Base-by-base conservation (phyloP, 176 grass and related monocot species). In the Oryza meridionalis region DNA sequence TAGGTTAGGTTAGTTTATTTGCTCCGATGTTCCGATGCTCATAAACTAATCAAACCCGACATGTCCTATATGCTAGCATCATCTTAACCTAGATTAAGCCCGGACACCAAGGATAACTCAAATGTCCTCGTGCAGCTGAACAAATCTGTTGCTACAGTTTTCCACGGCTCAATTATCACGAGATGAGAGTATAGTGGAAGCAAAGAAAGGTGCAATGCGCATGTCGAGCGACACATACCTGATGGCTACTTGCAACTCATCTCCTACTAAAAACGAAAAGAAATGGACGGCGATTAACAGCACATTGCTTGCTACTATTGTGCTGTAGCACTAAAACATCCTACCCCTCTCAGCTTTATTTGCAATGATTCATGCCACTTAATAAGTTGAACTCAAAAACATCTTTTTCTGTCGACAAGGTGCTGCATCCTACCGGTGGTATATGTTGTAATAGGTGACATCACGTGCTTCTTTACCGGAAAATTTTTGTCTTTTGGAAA, bases 281-380 rank as follows among this genome's bases (percentile, higher is more conserved):
- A 17, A 32, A 37, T 46, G 62, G 2, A 12, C 6, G 21, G 49
- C 27, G 32, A 63, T 78, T 27, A 78, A 72, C 74, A 78, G 80
- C 86, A 73, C 86, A 73, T 13, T 4, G 42, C 66, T 2, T 44
- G 58, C 42, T 29, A 66, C 32, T 1, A 43, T 33, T 45, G 81
- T 73, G 86, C 24, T 84, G 86, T 67, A 51, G 59, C 81, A 73
- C 75, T 78, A 78, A 78, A 78, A n/a, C 17, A n/a, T 37, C 35
- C 35, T 17, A 43, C 16, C 32, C 32, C 0, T 22, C 4, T 10
- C 0, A 42, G 1, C 58, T 78, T 84, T 73, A 67, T 22, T 26
- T 47, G 61, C 14, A 79, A 88, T 84, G 55, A 88, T 88, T 67
- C 55, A 13, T 1, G 0, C 29, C 80, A 78, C 79, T 65, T 73